Base-by-base conservation (phyloP, 1,284 basidiomycete species). In the Trametes hirsuta region DNA sequence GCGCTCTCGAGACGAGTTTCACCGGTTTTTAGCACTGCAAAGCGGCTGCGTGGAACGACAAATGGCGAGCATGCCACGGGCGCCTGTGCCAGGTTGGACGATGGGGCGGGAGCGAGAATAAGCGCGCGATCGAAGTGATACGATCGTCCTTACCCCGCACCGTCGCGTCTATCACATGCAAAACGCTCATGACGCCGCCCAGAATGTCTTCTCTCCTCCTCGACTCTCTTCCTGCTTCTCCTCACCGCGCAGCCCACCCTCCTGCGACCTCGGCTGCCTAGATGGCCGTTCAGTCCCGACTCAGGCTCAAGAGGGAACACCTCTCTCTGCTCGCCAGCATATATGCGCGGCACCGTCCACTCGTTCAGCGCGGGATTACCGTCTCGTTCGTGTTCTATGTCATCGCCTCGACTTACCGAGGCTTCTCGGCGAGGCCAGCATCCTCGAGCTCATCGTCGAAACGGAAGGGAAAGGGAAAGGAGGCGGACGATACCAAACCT, bases 301-400 rank as follows among this genome's bases (percentile, higher is more conserved):
- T 75, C 42, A 66, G 64, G 50, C 67, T 70, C 1, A 65, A 53
- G 58, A 66, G 67, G 48, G 66, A 71, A 45, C 72, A 68, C 24
- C 40, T 86, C 37, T 70, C 79, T 6, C 74, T 74, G 47, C 72
- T 88, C 50, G 72, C 81, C 22, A 79, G 77, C 46, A 61, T 73
- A 8, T 95, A 95, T 69, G 71, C 81, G 2, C 63, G 72, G 3
- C 84, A 93, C 70, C 78, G 93, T 8, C 89, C 90, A 1, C 69
- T 82, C 37, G 77, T 94, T 52, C 93, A 95, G 72, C 84, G 85
- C 39, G 66, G 80, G 24, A 77, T 95, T 18, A 94, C 86, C 49
- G 68, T 80, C 24, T 77, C 80, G 6, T 91, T 91, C 68, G 79
- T 88, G 3, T 57, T 86, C 39, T 89, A 91, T 73, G 82, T 85